Conservation (phyloP, 768 basidiomycete genomes). For the Pisolithus orientalis region DNA sequence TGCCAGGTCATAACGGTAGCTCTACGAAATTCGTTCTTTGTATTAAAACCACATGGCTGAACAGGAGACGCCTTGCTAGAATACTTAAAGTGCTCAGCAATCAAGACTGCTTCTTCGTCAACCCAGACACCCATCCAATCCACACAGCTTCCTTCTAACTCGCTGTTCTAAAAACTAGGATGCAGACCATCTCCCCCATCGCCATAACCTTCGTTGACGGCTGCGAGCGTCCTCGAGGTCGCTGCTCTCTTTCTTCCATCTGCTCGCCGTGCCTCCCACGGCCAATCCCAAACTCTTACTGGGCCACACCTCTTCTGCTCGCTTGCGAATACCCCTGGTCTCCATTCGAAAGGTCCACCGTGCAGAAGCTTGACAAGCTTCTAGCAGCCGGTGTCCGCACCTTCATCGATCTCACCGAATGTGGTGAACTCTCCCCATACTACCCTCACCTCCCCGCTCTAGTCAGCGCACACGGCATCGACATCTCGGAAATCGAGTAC, state of each 20-base stretch:
- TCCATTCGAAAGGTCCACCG: constrained; percentile 42
- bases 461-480: constrained; percentile 50
- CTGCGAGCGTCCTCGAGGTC: constrained; percentile 8
- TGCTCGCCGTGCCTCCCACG: constrained; percentile 26
- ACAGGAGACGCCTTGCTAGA: not conserved
- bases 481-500: constrained; percentile 54
- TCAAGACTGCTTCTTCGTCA: not conserved
- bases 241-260: constrained; percentile 14
- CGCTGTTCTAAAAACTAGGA: constrained; percentile 2
- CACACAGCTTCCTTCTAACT: constrained; percentile 5
- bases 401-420: constrained; percentile 81
- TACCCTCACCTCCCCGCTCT: constrained; percentile 47
- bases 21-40: not conserved
- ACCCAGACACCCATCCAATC: not conserved
- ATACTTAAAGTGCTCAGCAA: constrained; percentile 4
- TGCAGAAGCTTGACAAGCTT: constrained; percentile 69
- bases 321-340: constrained; percentile 83
- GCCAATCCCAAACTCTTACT: constrained; percentile 81
- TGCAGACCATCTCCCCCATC: constrained; percentile 8
- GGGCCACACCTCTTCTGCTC: constrained; percentile 66
- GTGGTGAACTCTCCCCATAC: constrained; percentile 69
- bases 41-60: constrained; percentile 5
- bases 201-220: constrained; percentile 7
- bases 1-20: not conserved
- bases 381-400: constrained; percentile 69